Evolutionary conservation across 1,284 basidiomycete species (phyloP).

Genomic region (Cutaneotrichosporon sp.): DNA sequence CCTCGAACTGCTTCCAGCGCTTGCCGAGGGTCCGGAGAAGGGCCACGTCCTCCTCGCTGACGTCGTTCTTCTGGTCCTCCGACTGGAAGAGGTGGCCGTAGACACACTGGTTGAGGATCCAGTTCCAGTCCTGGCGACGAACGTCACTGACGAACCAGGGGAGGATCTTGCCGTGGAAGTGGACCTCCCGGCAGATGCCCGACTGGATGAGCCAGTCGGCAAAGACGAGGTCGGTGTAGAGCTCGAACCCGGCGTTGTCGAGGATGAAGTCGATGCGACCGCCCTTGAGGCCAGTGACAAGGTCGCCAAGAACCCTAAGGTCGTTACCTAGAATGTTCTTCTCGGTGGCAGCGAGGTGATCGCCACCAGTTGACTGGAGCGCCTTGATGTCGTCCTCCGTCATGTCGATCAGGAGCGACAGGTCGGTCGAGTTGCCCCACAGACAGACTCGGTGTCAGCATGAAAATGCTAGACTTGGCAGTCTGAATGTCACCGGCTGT

Average conservation of each 20-base stretch:
- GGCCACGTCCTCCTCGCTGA: conserved; percentile 72
- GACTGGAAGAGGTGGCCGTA: conserved; percentile 81
- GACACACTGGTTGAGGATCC: conserved; percentile 82
- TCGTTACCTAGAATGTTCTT: conserved; percentile 66
- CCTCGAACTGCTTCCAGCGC: conserved; percentile 97
- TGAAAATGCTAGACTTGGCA: conserved; percentile 14
- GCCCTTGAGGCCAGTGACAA: conserved; percentile 71
- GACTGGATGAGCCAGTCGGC: conserved; percentile 81
- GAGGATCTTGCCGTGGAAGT: conserved; percentile 64
- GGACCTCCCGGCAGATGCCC: conserved; percentile 78
- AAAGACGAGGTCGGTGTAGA: conserved; percentile 96
- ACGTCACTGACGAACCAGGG: conserved; percentile 91
- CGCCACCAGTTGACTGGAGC: conserved; percentile 94
- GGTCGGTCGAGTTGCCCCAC: conserved; percentile 96
- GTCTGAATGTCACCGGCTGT: not conserved
- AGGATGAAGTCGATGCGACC: conserved; percentile 82
- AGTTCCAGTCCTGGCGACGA: conserved; percentile 93
- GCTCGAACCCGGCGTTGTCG: conserved; percentile 69
- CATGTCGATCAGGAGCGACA: conserved; percentile 96
- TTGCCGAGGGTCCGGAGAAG: conserved; percentile 75
- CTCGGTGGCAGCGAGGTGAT: conserved; percentile 90
- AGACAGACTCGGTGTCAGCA: conserved; percentile 67
- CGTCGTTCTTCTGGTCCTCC: conserved; percentile 45
- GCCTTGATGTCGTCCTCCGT: conserved; percentile 97
- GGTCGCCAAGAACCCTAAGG: conserved; percentile 75